These are phyloP conservation scores for Amoeboaphelidium protococcarum DNA, from an alignment of 371 early-diverging fungal species.

Conservation along the genomic window DNA sequence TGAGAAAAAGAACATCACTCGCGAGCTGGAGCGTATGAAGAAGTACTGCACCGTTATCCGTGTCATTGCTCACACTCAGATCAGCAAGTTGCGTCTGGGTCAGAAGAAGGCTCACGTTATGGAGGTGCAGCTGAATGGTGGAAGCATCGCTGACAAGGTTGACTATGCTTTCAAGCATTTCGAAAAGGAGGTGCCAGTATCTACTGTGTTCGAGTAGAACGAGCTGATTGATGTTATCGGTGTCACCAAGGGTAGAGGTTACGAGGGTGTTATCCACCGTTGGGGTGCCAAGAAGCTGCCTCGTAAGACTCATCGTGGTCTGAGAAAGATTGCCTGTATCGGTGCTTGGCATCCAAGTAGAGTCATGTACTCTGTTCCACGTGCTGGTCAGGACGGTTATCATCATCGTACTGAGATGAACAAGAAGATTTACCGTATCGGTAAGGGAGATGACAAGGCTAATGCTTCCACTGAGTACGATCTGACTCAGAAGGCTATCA, in stretches of 20 bases:
- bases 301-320: slow-evolving; percentile 98
- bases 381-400: slow-evolving; percentile 99
- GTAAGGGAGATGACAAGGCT: slow-evolving; percentile 57
- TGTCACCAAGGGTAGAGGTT: slow-evolving; percentile 99
- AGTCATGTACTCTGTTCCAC: slow-evolving; percentile 97
- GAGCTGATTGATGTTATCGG: slow-evolving; percentile 98
- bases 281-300: slow-evolving; percentile 99
- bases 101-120: slow-evolving; percentile 98
- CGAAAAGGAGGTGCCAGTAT: slow-evolving; percentile 82
- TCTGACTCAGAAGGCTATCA: slow-evolving; percentile 87
- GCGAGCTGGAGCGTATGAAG: slow-evolving; percentile 90
- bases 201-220: slow-evolving; percentile 80
- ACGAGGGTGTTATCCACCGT: slow-evolving; percentile 97
- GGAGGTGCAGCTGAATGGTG: slow-evolving; percentile 99
- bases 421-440: slow-evolving; percentile 99
- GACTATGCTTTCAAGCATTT: slow-evolving; percentile 90
- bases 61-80: slow-evolving; percentile 96
- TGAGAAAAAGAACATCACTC: slow-evolving; percentile 58
- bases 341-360: slow-evolving; percentile 99
- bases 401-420: slow-evolving; percentile 99
- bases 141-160: slow-evolving; percentile 88
- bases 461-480: slow-evolving; percentile 93
- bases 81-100: slow-evolving; percentile 72
- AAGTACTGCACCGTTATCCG: slow-evolving; percentile 96
- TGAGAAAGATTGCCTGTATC: slow-evolving; percentile 99